Conservation (phyloP, 805 yeast genomes). For the Jamesozyma rosinii region DNA sequence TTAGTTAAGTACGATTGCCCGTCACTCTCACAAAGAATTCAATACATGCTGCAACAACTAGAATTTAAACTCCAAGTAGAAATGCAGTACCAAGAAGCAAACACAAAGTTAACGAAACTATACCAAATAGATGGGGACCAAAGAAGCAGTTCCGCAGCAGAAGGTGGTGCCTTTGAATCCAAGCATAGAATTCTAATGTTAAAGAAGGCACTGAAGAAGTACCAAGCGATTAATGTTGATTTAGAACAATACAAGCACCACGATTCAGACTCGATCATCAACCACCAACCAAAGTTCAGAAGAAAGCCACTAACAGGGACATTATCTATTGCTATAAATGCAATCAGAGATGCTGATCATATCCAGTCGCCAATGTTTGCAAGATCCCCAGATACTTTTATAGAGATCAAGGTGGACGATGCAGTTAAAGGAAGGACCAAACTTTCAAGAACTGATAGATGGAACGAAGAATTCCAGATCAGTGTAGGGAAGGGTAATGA, state of each 20-base stretch:
- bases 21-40: conserved; percentile 86
- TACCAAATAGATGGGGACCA: conserved; percentile 89
- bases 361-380: conserved; percentile 74
- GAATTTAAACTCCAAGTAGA: conserved; percentile 92
- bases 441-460: conserved; percentile 64
- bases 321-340: conserved; percentile 60
- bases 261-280: conserved; percentile 50
- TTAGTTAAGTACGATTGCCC: conserved; percentile 89
- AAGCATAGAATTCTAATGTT: conserved; percentile 77
- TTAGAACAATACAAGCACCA: conserved; percentile 47
- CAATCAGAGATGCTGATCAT: conserved; percentile 86
- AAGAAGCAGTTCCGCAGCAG: conserved; percentile 76
- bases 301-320: conserved; percentile 80
- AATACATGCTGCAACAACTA: conserved; percentile 87
- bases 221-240: conserved; percentile 78
- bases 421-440: conserved; percentile 70
- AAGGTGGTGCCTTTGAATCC: conserved; percentile 75
- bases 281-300: conserved; percentile 61
- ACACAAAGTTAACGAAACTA: conserved; percentile 76
- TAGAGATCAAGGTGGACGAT: conserved; percentile 80
- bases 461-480: conserved; percentile 74
- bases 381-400: conserved; percentile 69
- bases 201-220: conserved; percentile 74
- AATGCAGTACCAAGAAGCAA: conserved; percentile 85
- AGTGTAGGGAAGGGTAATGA: conserved; percentile 88